phyloP scores from a whole-genome alignment of 1,139 yeast genomes.

The Sugiyamaella neomexicana region DNA sequence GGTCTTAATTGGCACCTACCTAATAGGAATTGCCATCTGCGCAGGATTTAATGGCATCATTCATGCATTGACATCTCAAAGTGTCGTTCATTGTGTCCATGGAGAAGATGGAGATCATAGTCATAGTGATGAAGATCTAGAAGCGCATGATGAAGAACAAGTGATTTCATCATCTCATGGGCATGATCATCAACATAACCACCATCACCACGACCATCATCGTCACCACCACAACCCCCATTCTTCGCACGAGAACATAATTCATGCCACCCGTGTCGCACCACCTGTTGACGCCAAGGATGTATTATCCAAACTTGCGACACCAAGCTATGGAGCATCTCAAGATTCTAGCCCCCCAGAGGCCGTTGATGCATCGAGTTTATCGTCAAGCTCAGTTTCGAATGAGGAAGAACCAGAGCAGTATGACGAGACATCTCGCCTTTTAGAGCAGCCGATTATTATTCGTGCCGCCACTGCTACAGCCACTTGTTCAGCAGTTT shows the following conservation, averaged over 20 bases:
- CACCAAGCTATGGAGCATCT: constrained; percentile 1
- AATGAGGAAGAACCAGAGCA: constrained; percentile 6
- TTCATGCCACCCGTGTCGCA: background rate
- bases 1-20: constrained; percentile 52
- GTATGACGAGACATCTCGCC: constrained; percentile 18
- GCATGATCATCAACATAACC: constrained; percentile 28
- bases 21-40: constrained; percentile 63
- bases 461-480: background rate
- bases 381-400: background rate
- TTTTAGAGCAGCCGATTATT: constrained; percentile 23
- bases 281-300: background rate
- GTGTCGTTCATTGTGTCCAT: constrained; percentile 85
- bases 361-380: background rate
- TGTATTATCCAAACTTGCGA: background rate
- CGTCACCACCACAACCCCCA: constrained; percentile 24
- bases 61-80: constrained; percentile 74
- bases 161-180: constrained; percentile 15
- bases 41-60: constrained; percentile 59
- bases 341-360: background rate
- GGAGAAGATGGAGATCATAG: constrained; percentile 29
- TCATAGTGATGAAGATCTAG: background rate
- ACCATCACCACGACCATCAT: constrained; percentile 18
- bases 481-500: background rate
- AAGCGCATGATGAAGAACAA: background rate
- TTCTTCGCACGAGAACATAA: background rate